phyloP scores from a whole-genome alignment of 2,329 filamentous ascomycete species.

The Penicillium sp. region DNA sequence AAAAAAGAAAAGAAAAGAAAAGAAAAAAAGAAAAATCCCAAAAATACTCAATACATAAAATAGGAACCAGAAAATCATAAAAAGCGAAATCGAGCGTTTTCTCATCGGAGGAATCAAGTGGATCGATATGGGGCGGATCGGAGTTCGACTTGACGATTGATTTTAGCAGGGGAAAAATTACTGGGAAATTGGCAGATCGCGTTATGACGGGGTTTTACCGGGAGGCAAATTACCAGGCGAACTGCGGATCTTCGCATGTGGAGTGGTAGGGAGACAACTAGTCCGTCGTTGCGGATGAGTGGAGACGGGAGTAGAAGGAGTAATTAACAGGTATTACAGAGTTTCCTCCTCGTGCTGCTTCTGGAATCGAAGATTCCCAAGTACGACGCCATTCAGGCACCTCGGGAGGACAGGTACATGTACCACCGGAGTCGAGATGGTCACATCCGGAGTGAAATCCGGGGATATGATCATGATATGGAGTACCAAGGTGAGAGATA shows the following conservation, averaged over 20 bases:
- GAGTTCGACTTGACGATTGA: slow-evolving; percentile 2
- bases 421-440: slow-evolving; percentile 1
- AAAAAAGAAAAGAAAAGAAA: slow-evolving; percentile 5
- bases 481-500: too few species aligned
- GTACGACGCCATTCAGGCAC: slow-evolving; percentile 15
- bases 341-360: too few species aligned
- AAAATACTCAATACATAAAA: too few species aligned
- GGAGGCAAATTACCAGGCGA: slow-evolving; percentile 3
- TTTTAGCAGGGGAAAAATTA: slow-evolving; percentile 1
- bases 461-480: too few species aligned
- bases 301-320: background rate
- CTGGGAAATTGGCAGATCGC: background rate
- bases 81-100: slow-evolving; percentile 4
- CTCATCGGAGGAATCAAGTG: slow-evolving; percentile 16
- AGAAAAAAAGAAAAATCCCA: background rate
- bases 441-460: slow-evolving; percentile 1
- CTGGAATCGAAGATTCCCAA: too few species aligned
- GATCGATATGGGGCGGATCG: slow-evolving; percentile 16
- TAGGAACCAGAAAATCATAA: background rate
- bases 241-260: slow-evolving; percentile 20
- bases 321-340: too few species aligned
- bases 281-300: too few species aligned
- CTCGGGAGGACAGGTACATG: slow-evolving; percentile 9
- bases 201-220: background rate
- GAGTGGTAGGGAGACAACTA: slow-evolving; percentile 8